phyloP scores from a whole-genome alignment of 1,139 yeast genomes.

The Saccharomyces pastorianus region DNA sequence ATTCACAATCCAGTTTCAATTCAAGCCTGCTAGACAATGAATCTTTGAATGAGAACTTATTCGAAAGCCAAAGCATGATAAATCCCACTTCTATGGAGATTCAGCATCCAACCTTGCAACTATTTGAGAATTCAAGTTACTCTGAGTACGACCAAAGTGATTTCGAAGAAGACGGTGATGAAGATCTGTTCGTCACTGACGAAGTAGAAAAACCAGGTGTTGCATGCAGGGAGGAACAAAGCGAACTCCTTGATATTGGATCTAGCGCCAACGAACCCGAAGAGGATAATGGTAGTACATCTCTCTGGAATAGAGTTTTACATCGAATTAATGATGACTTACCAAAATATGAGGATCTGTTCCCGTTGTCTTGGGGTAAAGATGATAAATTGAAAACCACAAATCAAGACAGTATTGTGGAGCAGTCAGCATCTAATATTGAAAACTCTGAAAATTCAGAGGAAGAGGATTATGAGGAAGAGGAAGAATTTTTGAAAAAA shows the following conservation, averaged over 20 bases:
- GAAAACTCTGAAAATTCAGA: conserved; percentile 9
- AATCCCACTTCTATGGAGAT: conserved; percentile 2
- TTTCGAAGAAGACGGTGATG: conserved; percentile 32
- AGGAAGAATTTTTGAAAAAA: conserved; percentile 45
- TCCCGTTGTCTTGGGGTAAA: conserved; percentile 39
- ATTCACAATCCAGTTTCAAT: conserved; percentile 40
- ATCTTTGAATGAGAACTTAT: conserved; percentile 13
- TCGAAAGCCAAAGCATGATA: conserved; percentile 9
- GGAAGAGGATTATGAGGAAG: conserved; percentile 25
- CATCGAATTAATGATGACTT: conserved; percentile 51
- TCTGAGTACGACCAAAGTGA: conserved; percentile 25
- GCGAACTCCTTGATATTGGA: conserved; percentile 11
- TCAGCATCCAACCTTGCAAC: conserved; percentile 25
- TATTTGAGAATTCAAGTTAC: conserved; percentile 22
- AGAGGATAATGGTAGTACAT: conserved; percentile 20
- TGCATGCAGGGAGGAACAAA: not conserved
- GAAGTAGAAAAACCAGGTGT: conserved; percentile 14
- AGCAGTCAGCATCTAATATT: conserved; percentile 9
- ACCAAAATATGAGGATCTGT: conserved; percentile 77
- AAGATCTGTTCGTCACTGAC: conserved; percentile 17
- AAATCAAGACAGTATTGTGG: conserved; percentile 15
- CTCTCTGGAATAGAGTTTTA: conserved; percentile 57
- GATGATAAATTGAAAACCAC: not conserved
- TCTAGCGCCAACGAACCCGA: conserved; percentile 17
- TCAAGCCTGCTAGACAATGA: conserved; percentile 50